Percentiles rank a stretch among this genome's conserved stretches.
Conservation (phyloP, 306 rosid species). For the Canavalia gladiata region DNA sequence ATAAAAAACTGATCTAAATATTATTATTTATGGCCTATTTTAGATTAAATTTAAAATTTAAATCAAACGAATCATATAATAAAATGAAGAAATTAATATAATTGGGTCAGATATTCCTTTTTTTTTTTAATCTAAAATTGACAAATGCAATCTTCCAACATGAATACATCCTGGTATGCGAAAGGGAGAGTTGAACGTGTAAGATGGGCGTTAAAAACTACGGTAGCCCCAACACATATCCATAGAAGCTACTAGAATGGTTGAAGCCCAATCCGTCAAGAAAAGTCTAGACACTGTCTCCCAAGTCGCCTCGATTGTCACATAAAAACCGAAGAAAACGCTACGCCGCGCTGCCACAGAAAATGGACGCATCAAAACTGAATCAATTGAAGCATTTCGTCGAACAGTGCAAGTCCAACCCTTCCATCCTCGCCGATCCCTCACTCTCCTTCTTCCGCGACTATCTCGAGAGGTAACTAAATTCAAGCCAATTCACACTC, state of each 20-base stretch:
- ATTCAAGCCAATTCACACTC: background rate
- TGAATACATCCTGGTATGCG: background rate
- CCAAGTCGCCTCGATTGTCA: background rate
- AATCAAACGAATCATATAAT: too few species aligned
- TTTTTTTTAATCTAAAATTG: too few species aligned
- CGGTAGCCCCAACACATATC: background rate
- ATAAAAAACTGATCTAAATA: too few species aligned
- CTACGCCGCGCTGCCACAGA: background rate
- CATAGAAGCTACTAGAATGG: conserved; percentile 42
- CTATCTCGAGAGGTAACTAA: conserved; percentile 74
- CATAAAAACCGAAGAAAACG: conserved; percentile 27
- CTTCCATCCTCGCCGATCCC: conserved; percentile 79
- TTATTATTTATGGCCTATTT: too few species aligned
- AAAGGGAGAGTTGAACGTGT: background rate
- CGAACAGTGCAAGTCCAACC: conserved; percentile 81
- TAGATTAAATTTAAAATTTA: too few species aligned
- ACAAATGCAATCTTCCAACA: too few species aligned
- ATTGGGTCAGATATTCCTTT: too few species aligned
- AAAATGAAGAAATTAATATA: too few species aligned
- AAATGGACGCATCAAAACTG: conserved; percentile 76
- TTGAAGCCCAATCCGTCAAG: conserved; percentile 37
- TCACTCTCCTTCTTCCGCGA: conserved; percentile 95
- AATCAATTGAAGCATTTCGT: conserved; percentile 74
- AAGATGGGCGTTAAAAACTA: background rate
- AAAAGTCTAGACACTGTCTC: conserved; percentile 37